phyloP scores from a whole-genome alignment of 176 grass and related monocot species.

The Triticum aestivum region DNA sequence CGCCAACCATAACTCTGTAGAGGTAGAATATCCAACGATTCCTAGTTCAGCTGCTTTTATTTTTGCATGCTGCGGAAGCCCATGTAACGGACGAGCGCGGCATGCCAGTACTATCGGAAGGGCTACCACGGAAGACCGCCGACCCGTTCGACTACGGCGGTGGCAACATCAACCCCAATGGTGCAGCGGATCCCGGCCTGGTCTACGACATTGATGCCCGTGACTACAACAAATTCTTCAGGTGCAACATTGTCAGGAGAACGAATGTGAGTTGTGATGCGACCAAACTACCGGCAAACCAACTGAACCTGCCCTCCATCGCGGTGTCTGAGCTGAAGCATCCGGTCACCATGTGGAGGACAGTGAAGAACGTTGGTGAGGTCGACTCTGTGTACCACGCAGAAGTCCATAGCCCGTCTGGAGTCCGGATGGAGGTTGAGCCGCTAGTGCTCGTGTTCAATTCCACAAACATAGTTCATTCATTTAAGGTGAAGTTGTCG shows the following conservation, averaged over 20 bases:
- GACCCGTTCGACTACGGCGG: conserved; percentile 39
- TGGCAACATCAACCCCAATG: neutral
- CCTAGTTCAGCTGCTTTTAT: neutral
- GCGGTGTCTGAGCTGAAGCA: conserved; percentile 9
- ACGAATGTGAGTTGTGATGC: neutral
- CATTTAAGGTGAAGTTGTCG: conserved; percentile 30
- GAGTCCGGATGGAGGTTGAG: conserved; percentile 33
- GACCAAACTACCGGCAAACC: neutral
- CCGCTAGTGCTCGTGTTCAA: conserved; percentile 22
- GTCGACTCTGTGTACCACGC: conserved; percentile 8
- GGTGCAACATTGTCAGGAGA: neutral
- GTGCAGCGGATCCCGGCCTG: neutral
- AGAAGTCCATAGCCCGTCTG: neutral
- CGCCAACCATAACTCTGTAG: no score
- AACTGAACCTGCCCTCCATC: conserved; percentile 30
- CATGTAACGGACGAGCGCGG: neutral
- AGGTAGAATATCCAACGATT: neutral
- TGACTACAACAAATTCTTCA: neutral
- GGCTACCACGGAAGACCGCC: neutral
- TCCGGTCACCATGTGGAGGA: neutral
- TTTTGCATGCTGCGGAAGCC: neutral
- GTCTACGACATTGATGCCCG: neutral
- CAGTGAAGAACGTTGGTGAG: conserved; percentile 18
- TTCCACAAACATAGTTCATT: neutral
- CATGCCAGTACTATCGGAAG: conserved; percentile 31